Base-by-base conservation (phyloP, 352 stramenopile genomes). In the Phytophthora idaei region DNA sequence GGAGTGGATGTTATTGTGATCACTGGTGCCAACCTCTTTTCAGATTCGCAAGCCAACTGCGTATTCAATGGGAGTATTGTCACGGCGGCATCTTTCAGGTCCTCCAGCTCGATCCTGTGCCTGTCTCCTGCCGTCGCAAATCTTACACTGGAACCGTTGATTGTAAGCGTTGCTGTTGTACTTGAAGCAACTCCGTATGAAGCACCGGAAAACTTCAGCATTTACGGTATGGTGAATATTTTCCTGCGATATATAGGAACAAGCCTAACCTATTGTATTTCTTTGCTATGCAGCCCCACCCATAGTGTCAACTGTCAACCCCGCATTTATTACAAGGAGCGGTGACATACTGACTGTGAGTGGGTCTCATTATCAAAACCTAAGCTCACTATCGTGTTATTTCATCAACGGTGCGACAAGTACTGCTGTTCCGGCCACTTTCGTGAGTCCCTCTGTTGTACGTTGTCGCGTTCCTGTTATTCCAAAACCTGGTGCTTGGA, bases 21-120 rank as follows among this genome's bases (percentile, higher is more conserved):
- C 12, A 51, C 29, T 12, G 78, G 78, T 2, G 41, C 64, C 10
- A 61, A 85, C 21, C 85, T 87, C 54, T 77, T 75, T 50, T 4
- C 48, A 25, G 62, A 73, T 17, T 31, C 45, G 6, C 44, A 65
- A 50, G 49, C 48, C n/a, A 72, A 58, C 31, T 87, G 78, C 50
- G 37, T 87, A 15, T 87, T 87, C 41, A 80, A 85, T 28, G 70
- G 47, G 1, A 80, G 32, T 14, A 65, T 75, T 36, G 56, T 70
- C 14, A 82, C 70, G 5, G 25, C 14, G 10, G 67, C 68, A 52
- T 59, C 37, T 4, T 69, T 73, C 32, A 57, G 71, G 15, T 78
- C 76, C 5, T 57, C 70, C 1, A 52, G 53, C 39, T 71, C 52
- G 27, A 14, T 81, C 12, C 7, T 71, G 28, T 83, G 77, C 32